Evolutionary conservation across 768 basidiomycete genomes (phyloP).

Genomic region (Collybia mongolica): DNA sequence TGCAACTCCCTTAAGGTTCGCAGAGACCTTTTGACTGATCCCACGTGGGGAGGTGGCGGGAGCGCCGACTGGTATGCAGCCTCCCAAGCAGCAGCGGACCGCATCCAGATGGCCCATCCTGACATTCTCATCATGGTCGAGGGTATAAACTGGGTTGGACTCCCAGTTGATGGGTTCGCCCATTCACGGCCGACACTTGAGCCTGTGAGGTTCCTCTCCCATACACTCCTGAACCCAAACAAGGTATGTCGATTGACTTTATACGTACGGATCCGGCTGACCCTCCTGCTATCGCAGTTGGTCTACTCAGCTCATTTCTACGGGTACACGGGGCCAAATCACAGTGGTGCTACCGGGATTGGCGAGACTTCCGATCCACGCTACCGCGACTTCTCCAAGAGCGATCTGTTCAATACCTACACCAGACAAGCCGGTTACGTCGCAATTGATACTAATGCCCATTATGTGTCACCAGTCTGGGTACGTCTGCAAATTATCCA

Average conservation of each 20-base stretch:
- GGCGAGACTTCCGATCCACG: constrained; percentile 13
- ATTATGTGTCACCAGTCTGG: constrained; percentile 15
- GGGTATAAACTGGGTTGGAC: constrained; percentile 14
- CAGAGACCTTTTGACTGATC: constrained; percentile 10
- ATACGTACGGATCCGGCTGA: background rate
- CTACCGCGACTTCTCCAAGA: constrained; percentile 11
- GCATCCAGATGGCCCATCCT: constrained; percentile 12
- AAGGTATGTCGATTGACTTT: constrained; percentile 6
- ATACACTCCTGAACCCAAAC: constrained; percentile 10
- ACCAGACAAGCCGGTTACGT: constrained; percentile 12
- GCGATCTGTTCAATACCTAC: constrained; percentile 11
- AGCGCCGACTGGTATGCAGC: constrained; percentile 10
- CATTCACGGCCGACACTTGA: constrained; percentile 15
- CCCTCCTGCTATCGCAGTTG: background rate
- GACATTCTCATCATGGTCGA: constrained; percentile 14
- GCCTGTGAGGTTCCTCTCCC: constrained; percentile 9
- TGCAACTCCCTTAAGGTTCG: constrained; percentile 6
- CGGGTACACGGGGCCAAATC: constrained; percentile 13
- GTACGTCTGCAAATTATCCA: background rate
- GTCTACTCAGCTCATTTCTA: constrained; percentile 16
- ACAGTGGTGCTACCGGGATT: constrained; percentile 14
- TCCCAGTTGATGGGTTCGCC: constrained; percentile 14
- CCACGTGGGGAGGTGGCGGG: constrained; percentile 10
- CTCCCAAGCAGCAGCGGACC: constrained; percentile 7
- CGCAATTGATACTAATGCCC: constrained; percentile 10